Evolutionary conservation across 2,329 filamentous ascomycete genomes (phyloP), one percentile per base, ranked within the genome.

Genomic region (Colletotrichum spinosum): DNA sequence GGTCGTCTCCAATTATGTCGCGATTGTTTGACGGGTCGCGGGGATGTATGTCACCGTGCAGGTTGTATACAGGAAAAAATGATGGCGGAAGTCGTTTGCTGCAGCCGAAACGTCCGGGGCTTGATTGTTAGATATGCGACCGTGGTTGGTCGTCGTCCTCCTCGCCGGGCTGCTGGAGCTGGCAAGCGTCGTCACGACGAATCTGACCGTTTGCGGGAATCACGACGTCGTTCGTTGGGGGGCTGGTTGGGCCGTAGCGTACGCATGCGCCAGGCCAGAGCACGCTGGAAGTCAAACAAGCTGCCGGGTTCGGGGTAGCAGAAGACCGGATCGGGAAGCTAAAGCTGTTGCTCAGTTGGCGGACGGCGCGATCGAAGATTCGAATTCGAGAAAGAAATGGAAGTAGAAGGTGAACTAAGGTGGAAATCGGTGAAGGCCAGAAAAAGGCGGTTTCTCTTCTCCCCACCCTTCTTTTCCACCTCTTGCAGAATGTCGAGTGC

Each of bases 391-490:
- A 37, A 55, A 42, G 41, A 48, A 44, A 65, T 58, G 39, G 46
- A 35, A 51, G 33, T 11, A 9, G n/a, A 13, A 25, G 46, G 35
- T 10, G 4, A 25, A 25, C 25, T 25, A 3, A 25, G 25, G 25
- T 44, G 12, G 58, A 53, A 17, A n/a, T 51, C 15, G 35, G 38
- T 38, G 37, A 42, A 49, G 15, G 35, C 25, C 3, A 25, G 25
- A 25, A 25, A 25, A 25, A 37, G 42, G 42, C 57, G 25, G 39
- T 41, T 48, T 11, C n/a, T 25, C 25, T 3, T 25, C 25, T 3
- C 4, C 42, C n/a, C 8, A n/a, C 41, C 46, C 62, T 56, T 57
- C 58, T 56, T 65, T 57, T n/a, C 62, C 58, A 35, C 58, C 62
- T 65, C 52, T 56, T 52, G 35, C 35, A 41, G 33, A 45, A 10